Evolutionary conservation across 305 asterid species (phyloP), one percentile per base, ranked within the genome.

Genomic region (Solanum hybrid): DNA sequence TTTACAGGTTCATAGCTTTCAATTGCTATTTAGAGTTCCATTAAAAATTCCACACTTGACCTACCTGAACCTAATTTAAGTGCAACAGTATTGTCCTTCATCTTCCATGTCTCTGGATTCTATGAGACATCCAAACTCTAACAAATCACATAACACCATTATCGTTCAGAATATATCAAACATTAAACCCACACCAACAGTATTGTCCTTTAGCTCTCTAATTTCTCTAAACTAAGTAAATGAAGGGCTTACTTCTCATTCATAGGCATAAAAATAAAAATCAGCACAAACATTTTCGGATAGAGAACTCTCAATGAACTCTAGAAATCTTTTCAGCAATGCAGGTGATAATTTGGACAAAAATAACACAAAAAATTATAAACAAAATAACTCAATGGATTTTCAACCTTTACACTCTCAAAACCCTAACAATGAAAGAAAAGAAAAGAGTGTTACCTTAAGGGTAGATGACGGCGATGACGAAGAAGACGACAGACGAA

Each of bases 241-340:
- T 22, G 4, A 22, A 79, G 40, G 72, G 10, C 10, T 8, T 36
- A 36, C 38, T 36, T 36, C 10, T 36, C 10, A 36, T 36, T 36
- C 38, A 36, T 7, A 36, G 10, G 10, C 10, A 36, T 36, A 36
- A 36, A 35, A 36, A 36, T 36, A 36, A 36, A 36, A 36, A 36
- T 36, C 38, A 36, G 10, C 38, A 36, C 38, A 36, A 36, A 36
- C 38, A 36, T 36, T 94, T 89, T 90, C 89, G 60, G 88, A 81
- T 69, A 96, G 92, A 69, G 98, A 92, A 88, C 92, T 91, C 90
- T 95, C 97, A 56, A 96, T 92, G 93, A 96, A 96, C 92, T 90
- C 95, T 89, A 97, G 92, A 90, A 96, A 92, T 86, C 88, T 95
- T 86, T 93, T 98, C 93, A 95, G 81, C 88, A 94, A 92, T 89